Percentiles rank a stretch among this genome's conserved stretches.
Evolutionary conservation across 2,329 filamentous ascomycete species (phyloP).

Genomic region (Penicillium sp.): DNA sequence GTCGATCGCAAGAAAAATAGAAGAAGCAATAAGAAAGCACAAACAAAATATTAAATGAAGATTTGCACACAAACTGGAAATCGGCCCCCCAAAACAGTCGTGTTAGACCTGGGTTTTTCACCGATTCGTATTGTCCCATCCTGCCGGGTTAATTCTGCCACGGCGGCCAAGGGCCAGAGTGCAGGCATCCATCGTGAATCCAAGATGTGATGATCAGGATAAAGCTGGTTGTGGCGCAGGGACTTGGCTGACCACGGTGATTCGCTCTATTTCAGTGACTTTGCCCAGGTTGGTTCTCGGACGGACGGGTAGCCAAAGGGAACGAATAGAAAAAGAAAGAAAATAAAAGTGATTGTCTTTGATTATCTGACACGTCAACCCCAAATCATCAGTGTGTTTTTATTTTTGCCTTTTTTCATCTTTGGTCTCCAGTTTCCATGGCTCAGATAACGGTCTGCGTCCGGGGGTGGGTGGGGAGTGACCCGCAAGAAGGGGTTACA

Average conservation of each 20-base stretch:
- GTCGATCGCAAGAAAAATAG: constrained; percentile 18
- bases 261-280: not conserved
- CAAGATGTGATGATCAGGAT: not conserved
- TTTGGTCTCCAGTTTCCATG: not conserved
- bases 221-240: constrained; percentile 15
- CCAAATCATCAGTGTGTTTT: not conserved
- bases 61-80: not conserved
- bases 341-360: not conserved
- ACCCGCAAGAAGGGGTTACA: not conserved
- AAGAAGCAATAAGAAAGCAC: constrained; percentile 8
- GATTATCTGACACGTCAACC: constrained; percentile 13
- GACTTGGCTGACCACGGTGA: not conserved
- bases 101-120: constrained; percentile 9
- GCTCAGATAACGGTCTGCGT: constrained; percentile 7
- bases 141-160: not conserved
- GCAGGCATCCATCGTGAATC: not conserved
- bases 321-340: not conserved
- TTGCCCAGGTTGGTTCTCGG: constrained; percentile 3
- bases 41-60: constrained; percentile 2
- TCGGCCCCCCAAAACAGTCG: not conserved
- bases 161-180: not conserved
- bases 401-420: not conserved
- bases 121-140: constrained; percentile 18
- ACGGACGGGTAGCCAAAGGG: not conserved
- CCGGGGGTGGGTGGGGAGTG: not conserved